Evolutionary conservation across 176 grass and related monocot species (phyloP).

Genomic region (Alloteropsis semialata): DNA sequence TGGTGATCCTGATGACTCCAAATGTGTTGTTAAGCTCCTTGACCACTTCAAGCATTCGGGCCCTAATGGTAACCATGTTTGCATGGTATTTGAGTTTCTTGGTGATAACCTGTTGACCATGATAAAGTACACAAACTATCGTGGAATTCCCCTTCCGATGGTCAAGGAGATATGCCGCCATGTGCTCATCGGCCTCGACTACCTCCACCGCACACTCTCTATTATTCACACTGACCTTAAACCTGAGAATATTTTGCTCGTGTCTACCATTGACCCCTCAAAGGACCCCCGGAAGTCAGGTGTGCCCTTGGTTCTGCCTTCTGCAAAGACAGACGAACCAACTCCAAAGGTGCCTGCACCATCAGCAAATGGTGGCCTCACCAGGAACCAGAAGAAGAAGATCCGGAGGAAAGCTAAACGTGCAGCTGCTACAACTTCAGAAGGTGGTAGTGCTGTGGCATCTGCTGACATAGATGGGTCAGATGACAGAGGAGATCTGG

Average conservation of each 20-base stretch:
- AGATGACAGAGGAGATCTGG: constrained; percentile 63
- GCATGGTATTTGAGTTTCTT: constrained; percentile 99
- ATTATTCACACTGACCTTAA: constrained; percentile 99
- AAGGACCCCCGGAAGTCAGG: constrained; percentile 78
- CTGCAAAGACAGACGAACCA: constrained; percentile 41
- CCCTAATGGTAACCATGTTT: constrained; percentile 90
- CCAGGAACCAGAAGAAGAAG: constrained; percentile 94
- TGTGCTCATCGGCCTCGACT: constrained; percentile 86
- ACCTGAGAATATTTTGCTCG: constrained; percentile 93
- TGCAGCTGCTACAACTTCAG: constrained; percentile 57
- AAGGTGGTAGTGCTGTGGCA: constrained; percentile 31
- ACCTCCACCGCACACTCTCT: constrained; percentile 71
- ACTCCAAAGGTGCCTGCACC: constrained; percentile 26
- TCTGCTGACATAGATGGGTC: constrained; percentile 52
- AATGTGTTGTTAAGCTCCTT: constrained; percentile 93
- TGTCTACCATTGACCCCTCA: constrained; percentile 74
- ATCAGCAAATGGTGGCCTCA: constrained; percentile 59
- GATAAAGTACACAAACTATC: constrained; percentile 85
- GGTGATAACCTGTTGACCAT: constrained; percentile 93
- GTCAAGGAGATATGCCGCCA: constrained; percentile 89
- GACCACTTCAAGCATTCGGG: constrained; percentile 98
- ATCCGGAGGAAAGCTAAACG: constrained; percentile 82
- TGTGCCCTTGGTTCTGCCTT: constrained; percentile 51
- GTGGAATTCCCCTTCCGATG: constrained; percentile 76
- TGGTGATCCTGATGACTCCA: constrained; percentile 58